Evolutionary conservation across 768 basidiomycete genomes (phyloP), one percentile per base, ranked within the genome.

Genomic region (Mycena albidolilacea): DNA sequence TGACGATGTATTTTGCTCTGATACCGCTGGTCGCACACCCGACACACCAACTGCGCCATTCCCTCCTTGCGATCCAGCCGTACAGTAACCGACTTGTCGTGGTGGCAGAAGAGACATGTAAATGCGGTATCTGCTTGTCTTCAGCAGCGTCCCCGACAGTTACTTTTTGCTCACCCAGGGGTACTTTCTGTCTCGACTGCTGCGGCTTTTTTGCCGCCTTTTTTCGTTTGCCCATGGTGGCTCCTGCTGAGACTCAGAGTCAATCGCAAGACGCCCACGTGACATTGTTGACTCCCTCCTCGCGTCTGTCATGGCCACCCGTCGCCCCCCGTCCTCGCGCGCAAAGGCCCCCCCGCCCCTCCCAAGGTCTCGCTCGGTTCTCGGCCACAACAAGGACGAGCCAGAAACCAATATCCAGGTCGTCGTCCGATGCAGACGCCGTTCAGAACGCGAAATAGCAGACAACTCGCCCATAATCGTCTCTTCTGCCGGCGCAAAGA

Each of bases 381-480:
- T 89, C 70, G 82, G 87, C 5, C 88, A 84, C 74, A 79, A 87
- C 10, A 77, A 81, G 23, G 86, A 86, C n/a, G 90, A 89, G 35
- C 78, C 85, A 5, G 96, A 94, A 79, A 91, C 91, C 9, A 95
- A 98, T 78, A 99, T 99, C 14, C 93, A 96, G 81, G 97, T 99
- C 19, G 95, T 96, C 11, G 90, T 99, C 58, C 91, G 97, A 19
- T 97, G 95, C 80, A 88, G 97, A 79, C 90, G 90, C 43, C 92
- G 96, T 37, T 97, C 95, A 1, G 90, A 94, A 67, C 91, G 92
- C 69, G 97, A 98, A 82, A 88, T 97, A 4, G 87, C 92, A 60
- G 93, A 95, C 70, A 93, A 92, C 71, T 96, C 97, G 0, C 95
- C 97, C 19, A 94, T 93, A 69, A 96, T 98, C 78, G 92, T 96